Evolutionary conservation across 768 basidiomycete species (phyloP).

Genomic region (Termitomyces sp.): DNA sequence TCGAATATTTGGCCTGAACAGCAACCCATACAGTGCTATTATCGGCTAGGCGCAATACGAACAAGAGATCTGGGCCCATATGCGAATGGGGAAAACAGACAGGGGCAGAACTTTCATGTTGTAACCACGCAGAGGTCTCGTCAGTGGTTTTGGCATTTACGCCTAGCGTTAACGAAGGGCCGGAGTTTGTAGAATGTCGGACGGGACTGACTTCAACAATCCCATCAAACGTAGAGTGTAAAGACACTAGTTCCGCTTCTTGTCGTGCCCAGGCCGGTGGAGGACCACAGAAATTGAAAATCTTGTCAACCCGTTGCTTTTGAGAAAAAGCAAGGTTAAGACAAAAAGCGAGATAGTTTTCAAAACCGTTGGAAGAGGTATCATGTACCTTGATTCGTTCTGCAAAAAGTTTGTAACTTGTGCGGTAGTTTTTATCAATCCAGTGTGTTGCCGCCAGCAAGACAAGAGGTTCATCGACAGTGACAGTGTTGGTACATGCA

Average conservation of each 20-base stretch:
- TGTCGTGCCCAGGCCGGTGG: conserved; percentile 30
- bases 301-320: conserved; percentile 23
- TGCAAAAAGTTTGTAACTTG: conserved; percentile 32
- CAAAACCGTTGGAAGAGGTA: conserved; percentile 34
- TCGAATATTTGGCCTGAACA: conserved; percentile 33
- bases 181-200: conserved; percentile 20
- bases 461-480: conserved; percentile 39
- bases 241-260: conserved; percentile 30
- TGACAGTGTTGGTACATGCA: conserved; percentile 28
- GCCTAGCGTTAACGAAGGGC: conserved; percentile 33
- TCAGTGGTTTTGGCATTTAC: conserved; percentile 28
- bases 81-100: conserved; percentile 34
- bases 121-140: conserved; percentile 29
- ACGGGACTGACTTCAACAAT: conserved; percentile 26
- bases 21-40: conserved; percentile 34
- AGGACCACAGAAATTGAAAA: conserved; percentile 29
- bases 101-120: conserved; percentile 22
- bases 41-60: conserved; percentile 30
- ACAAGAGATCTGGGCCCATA: conserved; percentile 40
- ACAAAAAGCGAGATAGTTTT: conserved; percentile 38
- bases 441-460: conserved; percentile 36
- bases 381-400: conserved; percentile 27
- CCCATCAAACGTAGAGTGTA: conserved; percentile 20
- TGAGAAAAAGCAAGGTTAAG: conserved; percentile 31
- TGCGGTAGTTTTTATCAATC: conserved; percentile 29